phyloP scores from a whole-genome alignment of 2,329 filamentous ascomycete genomes.

The Aspergillus japonicus region DNA sequence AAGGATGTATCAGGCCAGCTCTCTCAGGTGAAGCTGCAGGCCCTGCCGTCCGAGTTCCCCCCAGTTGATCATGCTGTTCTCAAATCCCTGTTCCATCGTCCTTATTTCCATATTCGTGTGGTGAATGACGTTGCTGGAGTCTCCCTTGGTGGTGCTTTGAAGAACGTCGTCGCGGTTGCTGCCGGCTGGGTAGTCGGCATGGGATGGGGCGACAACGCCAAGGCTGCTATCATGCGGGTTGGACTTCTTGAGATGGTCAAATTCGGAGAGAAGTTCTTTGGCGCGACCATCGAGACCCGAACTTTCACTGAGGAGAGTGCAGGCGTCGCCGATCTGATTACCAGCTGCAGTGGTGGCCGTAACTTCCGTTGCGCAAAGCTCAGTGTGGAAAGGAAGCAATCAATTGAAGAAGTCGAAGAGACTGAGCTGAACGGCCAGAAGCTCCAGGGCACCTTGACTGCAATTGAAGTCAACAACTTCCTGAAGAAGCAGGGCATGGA shows the following conservation, averaged over 20 bases:
- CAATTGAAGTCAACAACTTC: conserved; percentile 87
- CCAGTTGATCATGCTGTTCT: conserved; percentile 81
- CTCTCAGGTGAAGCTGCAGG: conserved; percentile 68
- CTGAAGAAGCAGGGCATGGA: conserved; percentile 75
- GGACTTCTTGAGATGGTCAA: conserved; percentile 95
- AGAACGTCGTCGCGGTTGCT: conserved; percentile 93
- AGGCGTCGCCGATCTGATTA: conserved; percentile 93
- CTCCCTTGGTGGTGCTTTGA: conserved; percentile 88
- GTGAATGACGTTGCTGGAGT: conserved; percentile 95
- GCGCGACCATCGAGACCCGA: conserved; percentile 70
- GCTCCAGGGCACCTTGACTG: conserved; percentile 89
- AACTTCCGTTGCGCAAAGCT: conserved; percentile 94
- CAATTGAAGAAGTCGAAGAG: conserved; percentile 83
- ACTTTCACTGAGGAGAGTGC: conserved; percentile 98
- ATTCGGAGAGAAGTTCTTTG: conserved; percentile 93
- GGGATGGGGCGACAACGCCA: conserved; percentile 97
- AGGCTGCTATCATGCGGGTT: conserved; percentile 97
- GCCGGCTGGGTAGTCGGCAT: conserved; percentile 93
- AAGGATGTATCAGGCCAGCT: conserved; percentile 66
- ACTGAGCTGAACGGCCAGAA: conserved; percentile 94
- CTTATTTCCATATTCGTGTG: conserved; percentile 95
- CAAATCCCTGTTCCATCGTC: conserved; percentile 85
- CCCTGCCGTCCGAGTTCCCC: conserved; percentile 78
- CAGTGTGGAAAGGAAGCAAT: conserved; percentile 73
- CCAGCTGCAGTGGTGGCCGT: conserved; percentile 83